These are phyloP conservation scores for Eimeria nieschulzi DNA, from an alignment of 169 alveolate genomes.

Conservation along the genomic window DNA sequence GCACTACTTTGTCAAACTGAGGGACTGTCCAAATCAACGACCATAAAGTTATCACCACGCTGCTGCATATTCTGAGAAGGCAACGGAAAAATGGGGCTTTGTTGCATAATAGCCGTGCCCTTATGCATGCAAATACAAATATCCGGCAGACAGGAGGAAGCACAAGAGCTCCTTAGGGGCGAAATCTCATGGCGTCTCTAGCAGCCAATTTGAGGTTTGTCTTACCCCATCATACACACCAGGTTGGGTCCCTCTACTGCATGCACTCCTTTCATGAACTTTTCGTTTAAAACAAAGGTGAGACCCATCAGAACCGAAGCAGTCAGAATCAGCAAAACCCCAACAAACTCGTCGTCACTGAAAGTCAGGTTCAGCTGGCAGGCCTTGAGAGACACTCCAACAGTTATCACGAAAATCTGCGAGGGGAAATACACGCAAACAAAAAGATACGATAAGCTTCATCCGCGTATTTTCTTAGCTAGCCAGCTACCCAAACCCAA, in stretches of 20 bases:
- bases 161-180: neutral
- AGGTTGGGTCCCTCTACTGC: slow-evolving; percentile 81
- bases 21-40: slow-evolving; percentile 80
- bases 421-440: neutral
- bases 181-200: neutral
- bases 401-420: slow-evolving; percentile 77
- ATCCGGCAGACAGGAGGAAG: neutral
- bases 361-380: slow-evolving; percentile 77
- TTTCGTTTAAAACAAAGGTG: slow-evolving; percentile 80
- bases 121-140: too few species aligned
- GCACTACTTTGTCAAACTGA: slow-evolving; percentile 75
- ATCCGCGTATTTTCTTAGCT: too few species aligned
- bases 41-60: slow-evolving; percentile 76
- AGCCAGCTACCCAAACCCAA: neutral
- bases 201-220: neutral
- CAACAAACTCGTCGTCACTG: slow-evolving; percentile 79
- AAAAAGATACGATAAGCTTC: too few species aligned
- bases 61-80: slow-evolving; percentile 72
- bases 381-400: slow-evolving; percentile 81
- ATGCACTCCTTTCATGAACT: slow-evolving; percentile 73
- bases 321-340: slow-evolving; percentile 73
- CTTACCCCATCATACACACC: slow-evolving; percentile 82
- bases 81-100: neutral
- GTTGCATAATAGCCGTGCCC: neutral
- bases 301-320: slow-evolving; percentile 80